phyloP scores from a whole-genome alignment of 805 yeast species.

The Hyphopichia homilentoma region DNA sequence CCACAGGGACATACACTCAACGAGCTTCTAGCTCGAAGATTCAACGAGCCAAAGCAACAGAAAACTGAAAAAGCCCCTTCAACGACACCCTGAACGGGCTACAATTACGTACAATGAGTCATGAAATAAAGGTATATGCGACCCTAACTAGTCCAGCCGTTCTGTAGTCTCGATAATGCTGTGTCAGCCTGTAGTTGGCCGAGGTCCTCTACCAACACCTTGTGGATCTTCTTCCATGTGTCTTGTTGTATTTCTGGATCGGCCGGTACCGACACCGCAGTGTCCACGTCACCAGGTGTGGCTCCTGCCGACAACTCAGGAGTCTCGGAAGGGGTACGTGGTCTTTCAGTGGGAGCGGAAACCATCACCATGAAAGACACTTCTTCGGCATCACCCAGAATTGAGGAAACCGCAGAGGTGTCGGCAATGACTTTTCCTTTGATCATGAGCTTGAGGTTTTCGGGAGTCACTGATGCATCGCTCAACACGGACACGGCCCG shows the following conservation, averaged over 20 bases:
- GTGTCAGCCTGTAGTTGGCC: constrained; percentile 20
- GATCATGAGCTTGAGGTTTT: constrained; percentile 48
- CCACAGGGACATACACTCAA: constrained; percentile 57
- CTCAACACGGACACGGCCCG: constrained; percentile 22
- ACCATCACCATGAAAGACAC: constrained; percentile 45
- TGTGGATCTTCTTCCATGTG: constrained; percentile 46
- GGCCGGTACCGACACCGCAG: no score
- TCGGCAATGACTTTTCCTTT: constrained; percentile 65
- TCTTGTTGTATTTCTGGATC: no score
- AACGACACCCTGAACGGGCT: background rate
- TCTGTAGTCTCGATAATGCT: constrained; percentile 14
- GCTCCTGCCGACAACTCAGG: constrained; percentile 3
- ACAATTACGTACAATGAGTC: no score
- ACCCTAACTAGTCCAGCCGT: background rate
- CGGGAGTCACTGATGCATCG: constrained; percentile 25
- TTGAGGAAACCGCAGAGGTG: constrained; percentile 32
- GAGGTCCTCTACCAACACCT: constrained; percentile 29
- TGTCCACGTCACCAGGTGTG: background rate
- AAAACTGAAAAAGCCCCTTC: background rate
- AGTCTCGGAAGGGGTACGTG: no score
- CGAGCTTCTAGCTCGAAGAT: constrained; percentile 42
- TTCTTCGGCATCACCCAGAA: constrained; percentile 19
- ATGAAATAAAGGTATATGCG: background rate
- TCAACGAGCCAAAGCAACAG: background rate
- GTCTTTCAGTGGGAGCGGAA: constrained; percentile 15